These are phyloP conservation scores for Secale cereale DNA, from an alignment of 176 grass and related monocot species.

Conservation along the genomic window DNA sequence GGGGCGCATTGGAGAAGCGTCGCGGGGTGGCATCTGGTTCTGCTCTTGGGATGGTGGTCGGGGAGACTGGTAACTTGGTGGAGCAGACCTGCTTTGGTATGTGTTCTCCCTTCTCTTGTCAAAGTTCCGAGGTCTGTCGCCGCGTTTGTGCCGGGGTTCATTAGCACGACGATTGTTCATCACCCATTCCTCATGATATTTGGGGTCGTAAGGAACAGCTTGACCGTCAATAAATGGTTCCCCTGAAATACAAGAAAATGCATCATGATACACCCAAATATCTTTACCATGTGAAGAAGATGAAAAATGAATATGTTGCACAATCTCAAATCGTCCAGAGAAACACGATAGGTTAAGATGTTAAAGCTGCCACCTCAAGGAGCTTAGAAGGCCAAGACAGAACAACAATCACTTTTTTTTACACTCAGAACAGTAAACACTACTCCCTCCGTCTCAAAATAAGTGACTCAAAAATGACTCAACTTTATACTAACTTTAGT, in stretches of 20 bases:
- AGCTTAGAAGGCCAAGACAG: background rate
- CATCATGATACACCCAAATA: background rate
- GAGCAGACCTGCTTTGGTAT: slow-evolving; percentile 28
- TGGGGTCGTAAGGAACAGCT: slow-evolving; percentile 79
- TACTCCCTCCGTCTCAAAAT: too few relatives aligned
- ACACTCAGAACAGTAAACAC: too few relatives aligned
- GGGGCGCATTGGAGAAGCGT: slow-evolving; percentile 32
- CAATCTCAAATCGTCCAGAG: background rate
- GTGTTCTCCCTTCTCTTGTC: slow-evolving; percentile 38
- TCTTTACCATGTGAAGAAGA: background rate
- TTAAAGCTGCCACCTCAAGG: background rate
- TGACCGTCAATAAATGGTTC: slow-evolving; percentile 88
- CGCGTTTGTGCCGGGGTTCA: slow-evolving; percentile 45
- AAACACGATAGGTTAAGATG: background rate
- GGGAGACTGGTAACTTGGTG: slow-evolving; percentile 31
- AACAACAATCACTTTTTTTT: background rate
- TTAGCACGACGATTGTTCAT: slow-evolving; percentile 57
- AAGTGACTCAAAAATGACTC: too few relatives aligned
- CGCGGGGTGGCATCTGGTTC: slow-evolving; percentile 22
- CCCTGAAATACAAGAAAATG: slow-evolving; percentile 39
- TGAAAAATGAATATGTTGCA: background rate
- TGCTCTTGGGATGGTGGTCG: slow-evolving; percentile 30
- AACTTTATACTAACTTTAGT: too few relatives aligned
- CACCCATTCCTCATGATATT: slow-evolving; percentile 89
- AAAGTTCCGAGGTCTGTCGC: slow-evolving; percentile 68